Base-by-base conservation (phyloP, 306 rosid genomes). In the Sindora glabra region DNA sequence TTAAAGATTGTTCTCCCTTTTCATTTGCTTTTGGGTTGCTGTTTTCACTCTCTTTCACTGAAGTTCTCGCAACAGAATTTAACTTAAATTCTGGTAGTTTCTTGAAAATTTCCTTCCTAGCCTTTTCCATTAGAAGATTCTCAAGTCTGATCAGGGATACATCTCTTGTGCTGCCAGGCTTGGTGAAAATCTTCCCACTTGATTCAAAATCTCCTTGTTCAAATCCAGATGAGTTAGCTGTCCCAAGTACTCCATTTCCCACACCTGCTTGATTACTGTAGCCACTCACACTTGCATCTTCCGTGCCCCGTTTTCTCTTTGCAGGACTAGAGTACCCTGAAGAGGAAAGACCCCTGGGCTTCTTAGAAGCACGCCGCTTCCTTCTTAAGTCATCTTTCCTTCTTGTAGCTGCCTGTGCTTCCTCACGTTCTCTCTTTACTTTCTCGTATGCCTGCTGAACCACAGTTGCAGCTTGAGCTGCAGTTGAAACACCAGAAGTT, bases 401-500 rank as follows among this genome's bases (percentile, higher is more conserved):
- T 71, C 78, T 86, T 30, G 51, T 56, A 55, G 94, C 89, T n/a
- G 88, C 95, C 68, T 89, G 95, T 36, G 95, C 89, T 52, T 80
- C 94, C 81, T 81, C 96, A 0, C 99, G 96, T 32, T 83, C 90
- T 72, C 94, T 86, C 77, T 78, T 92, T 67, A 89, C 96, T 79
- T 86, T 88, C 75, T 86, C 87, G 55, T 89, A 89, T 13, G 96
- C 95, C 71, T 83, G 96, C 63, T 86, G 94, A 70, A 92, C 99
- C 68, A 86, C 80, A 47, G 22, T 86, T 56, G 96, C 95, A 56
- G 99, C 99, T 70, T 85, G 96, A 76, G 92, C 80, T 24, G 79
- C 86, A 34, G 77, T 48, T 23, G 98, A 81, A 77, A 86, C 72
- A 68, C 86, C 83, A 22, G 85, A 59, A 10, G 83, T 69, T 67